Base-by-base conservation (phyloP, 805 yeast genomes). In the Candida sphagnicola region DNA sequence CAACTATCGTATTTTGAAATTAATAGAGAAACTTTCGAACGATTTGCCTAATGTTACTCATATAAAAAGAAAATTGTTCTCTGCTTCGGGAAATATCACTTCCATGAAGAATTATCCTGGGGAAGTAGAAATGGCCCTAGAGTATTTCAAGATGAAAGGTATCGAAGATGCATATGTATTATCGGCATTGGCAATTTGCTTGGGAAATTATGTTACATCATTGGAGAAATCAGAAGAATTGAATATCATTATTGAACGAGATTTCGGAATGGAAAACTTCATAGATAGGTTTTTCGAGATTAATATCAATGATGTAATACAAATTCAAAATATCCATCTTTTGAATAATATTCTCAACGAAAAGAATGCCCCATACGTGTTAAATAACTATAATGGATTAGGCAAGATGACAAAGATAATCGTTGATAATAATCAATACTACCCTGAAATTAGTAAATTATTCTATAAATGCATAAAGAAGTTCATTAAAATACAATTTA, bases 281-380 rank as follows among this genome's bases (percentile, higher is more conserved):
- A 43, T 60, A 14, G 14, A 29, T n/a, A 30, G 33, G 3, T 62
- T 46, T 34, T 61, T 53, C 38, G 26, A 28, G 18, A 46, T 43
- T 18, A 37, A 38, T 1, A 52, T 60, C 39, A 49, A 48, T 18
- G 73, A 68, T 39, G 53, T 67, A 5, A 53, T 67, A 4, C 71
- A 64, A 38, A 52, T 50, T 39, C 74, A 68, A 45, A 51, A 61
- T 4, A 46, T 60, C 32, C 73, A 68, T 44, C 41, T 62, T 40
- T 46, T 67, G 35, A 61, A 51, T 33, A 62, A 67, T 42, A 31
- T 59, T 18, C 35, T 66, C 42, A 49, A 44, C 21, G 17, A 21
- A 11, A 42, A 35, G 1, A 43, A 49, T 11, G 54, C 53, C 5
- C 10, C 18, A 3, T 25, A 30, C 2, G 40, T 53, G 2, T 18